A percentile compares a stretch with the other conserved stretches of the same genome.
phyloP scores from a whole-genome alignment of 768 basidiomycete genomes.

The Amanita molliuscula region DNA sequence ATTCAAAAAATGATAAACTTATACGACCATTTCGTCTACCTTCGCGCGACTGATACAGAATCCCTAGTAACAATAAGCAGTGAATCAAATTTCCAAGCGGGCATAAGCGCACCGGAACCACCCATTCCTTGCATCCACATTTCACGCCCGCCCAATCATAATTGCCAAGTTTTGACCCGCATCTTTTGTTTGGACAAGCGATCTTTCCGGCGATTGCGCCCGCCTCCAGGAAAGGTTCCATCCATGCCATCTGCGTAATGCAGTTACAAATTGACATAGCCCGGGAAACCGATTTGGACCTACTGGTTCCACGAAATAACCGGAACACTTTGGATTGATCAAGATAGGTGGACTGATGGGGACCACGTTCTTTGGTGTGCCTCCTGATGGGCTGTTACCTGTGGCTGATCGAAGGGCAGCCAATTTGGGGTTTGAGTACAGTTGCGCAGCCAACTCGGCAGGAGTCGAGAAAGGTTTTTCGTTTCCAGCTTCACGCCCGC shows the following conservation, averaged over 20 bases:
- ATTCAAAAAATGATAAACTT: not conserved
- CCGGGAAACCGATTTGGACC: constrained; percentile 18
- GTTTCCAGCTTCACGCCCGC: constrained; percentile 6
- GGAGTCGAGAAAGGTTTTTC: constrained; percentile 18
- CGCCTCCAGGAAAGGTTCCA: constrained; percentile 71
- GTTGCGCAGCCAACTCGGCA: constrained; percentile 30
- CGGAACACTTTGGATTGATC: constrained; percentile 78
- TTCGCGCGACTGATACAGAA: constrained; percentile 63
- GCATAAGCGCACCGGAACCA: constrained; percentile 60
- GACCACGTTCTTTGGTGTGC: constrained; percentile 14
- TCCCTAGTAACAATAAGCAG: constrained; percentile 24
- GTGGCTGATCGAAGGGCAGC: constrained; percentile 23
- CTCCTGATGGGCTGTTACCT: constrained; percentile 4
- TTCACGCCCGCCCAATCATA: constrained; percentile 95
- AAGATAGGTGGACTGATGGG: constrained; percentile 56
- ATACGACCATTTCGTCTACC: constrained; percentile 45
- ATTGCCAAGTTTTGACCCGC: constrained; percentile 85
- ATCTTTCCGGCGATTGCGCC: constrained; percentile 86
- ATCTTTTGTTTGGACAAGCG: constrained; percentile 85
- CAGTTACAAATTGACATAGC: not conserved
- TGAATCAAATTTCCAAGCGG: not conserved
- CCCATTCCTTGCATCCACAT: constrained; percentile 90
- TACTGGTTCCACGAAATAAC: constrained; percentile 95
- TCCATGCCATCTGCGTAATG: constrained; percentile 78
- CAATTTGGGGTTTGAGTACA: constrained; percentile 31